Evolutionary conservation across 768 basidiomycete genomes (phyloP).

Genomic region (Mycena rebaudengoi): DNA sequence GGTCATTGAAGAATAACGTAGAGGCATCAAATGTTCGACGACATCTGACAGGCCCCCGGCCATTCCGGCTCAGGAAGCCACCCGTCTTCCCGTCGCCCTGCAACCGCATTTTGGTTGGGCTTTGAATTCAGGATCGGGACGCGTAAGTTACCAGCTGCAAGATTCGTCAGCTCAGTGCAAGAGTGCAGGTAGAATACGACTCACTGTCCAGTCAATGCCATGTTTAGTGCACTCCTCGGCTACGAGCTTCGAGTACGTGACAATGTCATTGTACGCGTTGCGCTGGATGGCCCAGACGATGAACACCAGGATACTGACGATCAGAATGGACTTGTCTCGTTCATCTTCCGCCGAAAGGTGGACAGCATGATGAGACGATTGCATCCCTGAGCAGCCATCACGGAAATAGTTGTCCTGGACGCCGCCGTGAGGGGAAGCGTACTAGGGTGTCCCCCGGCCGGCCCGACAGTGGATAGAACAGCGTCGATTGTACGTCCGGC

Average conservation of each 20-base stretch:
- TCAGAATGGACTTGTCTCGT: not conserved
- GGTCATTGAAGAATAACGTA: too few relatives aligned
- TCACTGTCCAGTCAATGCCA: conserved; percentile 1
- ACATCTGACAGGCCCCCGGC: too few relatives aligned
- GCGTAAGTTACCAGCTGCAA: not conserved
- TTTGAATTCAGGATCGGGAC: not conserved
- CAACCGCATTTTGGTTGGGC: not conserved
- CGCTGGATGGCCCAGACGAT: conserved; percentile 6
- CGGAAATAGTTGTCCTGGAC: not conserved
- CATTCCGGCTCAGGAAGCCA: not conserved
- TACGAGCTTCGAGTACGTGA: not conserved
- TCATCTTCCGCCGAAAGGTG: not conserved
- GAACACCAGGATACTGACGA: not conserved
- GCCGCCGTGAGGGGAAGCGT: not conserved
- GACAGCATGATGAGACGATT: conserved; percentile 1
- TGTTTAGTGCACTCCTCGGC: not conserved
- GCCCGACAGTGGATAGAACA: not conserved
- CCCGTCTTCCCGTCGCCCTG: not conserved
- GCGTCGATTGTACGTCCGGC: not conserved
- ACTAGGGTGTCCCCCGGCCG: not conserved
- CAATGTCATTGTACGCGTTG: conserved; percentile 2
- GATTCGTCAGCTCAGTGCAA: not conserved
- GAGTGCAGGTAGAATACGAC: not conserved
- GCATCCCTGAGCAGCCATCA: not conserved
- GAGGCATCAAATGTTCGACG: too few relatives aligned